Conservation (phyloP, 768 basidiomycete species). For the Mycena pura region DNA sequence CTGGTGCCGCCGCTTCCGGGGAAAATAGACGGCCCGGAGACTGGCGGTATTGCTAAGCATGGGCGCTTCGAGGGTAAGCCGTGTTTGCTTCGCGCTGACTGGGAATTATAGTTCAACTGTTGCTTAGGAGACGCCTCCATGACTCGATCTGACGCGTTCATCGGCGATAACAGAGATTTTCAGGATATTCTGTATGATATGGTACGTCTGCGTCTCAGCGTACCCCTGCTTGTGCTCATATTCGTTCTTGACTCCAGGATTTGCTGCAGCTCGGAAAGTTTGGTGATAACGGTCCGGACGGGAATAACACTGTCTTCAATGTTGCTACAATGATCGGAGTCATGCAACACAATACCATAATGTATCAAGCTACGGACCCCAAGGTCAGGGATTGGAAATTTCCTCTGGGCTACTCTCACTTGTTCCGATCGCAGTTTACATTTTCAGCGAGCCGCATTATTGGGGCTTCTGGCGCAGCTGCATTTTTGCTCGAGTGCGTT, state of each 20-base stretch:
- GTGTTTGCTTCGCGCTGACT: not conserved
- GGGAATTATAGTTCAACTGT: not conserved
- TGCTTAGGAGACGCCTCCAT: conserved; percentile 25
- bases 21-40: too few species aligned
- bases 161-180: conserved; percentile 24
- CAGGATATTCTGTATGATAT: conserved; percentile 11
- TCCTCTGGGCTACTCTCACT: too few species aligned
- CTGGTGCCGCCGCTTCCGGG: too few species aligned
- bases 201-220: not conserved
- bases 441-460: not conserved
- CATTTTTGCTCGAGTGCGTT: conserved; percentile 1
- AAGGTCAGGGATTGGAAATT: not conserved
- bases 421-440: conserved; percentile 1
- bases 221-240: too few species aligned
- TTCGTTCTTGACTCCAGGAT: not conserved
- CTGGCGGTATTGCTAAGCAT: conserved; percentile 13
- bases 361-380: conserved; percentile 15
- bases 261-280: conserved; percentile 15
- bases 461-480: not conserved
- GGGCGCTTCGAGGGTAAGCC: conserved; percentile 14
- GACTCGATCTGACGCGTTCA: conserved; percentile 16
- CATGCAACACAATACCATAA: not conserved
- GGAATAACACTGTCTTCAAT: conserved; percentile 19
- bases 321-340: conserved; percentile 9
- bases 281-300: conserved; percentile 19